These are phyloP conservation scores for Tuber umbilicatum DNA, from an alignment of 495 filamentous ascomycete species.

Conservation along the genomic window DNA sequence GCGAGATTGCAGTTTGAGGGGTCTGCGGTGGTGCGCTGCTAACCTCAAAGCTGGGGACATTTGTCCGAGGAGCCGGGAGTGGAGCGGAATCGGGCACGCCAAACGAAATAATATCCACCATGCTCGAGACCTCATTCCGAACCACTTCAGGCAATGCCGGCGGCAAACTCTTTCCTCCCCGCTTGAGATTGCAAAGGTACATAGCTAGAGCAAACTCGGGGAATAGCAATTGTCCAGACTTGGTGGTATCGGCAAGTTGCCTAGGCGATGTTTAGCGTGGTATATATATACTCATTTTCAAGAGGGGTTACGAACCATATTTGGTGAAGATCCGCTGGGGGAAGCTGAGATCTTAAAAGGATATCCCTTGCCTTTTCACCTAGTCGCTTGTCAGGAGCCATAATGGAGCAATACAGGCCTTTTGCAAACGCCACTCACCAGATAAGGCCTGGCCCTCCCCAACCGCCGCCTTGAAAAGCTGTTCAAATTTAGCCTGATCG, in stretches of 20 bases:
- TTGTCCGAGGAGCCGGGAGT: slow-evolving; percentile 48
- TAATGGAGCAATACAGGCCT: slow-evolving; percentile 3
- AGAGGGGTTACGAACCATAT: slow-evolving; percentile 28
- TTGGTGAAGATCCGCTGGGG: slow-evolving; percentile 65
- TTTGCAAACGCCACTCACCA: slow-evolving; percentile 47
- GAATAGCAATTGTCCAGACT: slow-evolving; percentile 92
- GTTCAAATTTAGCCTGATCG: slow-evolving; percentile 97
- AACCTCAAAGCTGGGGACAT: slow-evolving; percentile 72
- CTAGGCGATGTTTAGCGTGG: slow-evolving; percentile 44
- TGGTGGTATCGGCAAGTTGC: slow-evolving; percentile 94
- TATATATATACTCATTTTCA: neutral
- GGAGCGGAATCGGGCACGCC: slow-evolving; percentile 73
- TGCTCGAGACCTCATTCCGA: slow-evolving; percentile 94
- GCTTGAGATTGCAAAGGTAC: slow-evolving; percentile 94
- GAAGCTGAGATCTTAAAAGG: slow-evolving; percentile 74
- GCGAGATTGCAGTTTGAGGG: slow-evolving; percentile 19
- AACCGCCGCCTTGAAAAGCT: slow-evolving; percentile 92
- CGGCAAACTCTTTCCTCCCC: slow-evolving; percentile 79
- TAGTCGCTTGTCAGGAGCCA: slow-evolving; percentile 29
- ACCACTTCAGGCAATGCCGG: slow-evolving; percentile 69
- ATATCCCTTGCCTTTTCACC: slow-evolving; percentile 84
- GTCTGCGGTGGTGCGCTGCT: slow-evolving; percentile 27
- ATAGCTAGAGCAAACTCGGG: slow-evolving; percentile 97
- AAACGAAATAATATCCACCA: slow-evolving; percentile 99
- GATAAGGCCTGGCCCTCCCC: slow-evolving; percentile 80